Evolutionary conservation across 768 basidiomycete genomes (phyloP), one percentile per base, ranked within the genome.

Genomic region (Mycena metata): DNA sequence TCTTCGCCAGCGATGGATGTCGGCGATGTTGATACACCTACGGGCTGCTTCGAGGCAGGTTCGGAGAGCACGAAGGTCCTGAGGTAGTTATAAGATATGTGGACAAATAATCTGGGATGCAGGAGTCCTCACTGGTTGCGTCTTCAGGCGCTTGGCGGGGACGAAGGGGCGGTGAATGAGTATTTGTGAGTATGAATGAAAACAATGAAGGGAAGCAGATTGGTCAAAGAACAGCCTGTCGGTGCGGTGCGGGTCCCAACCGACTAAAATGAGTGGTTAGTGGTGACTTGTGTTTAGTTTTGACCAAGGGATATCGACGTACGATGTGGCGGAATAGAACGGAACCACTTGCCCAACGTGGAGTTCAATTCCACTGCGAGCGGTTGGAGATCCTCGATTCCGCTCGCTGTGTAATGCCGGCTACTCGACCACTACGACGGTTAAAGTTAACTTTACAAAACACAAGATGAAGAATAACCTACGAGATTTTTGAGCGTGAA

Each of bases 81-180:
- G 23, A 30, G 30, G 30, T 30, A 6, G 30, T 30, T 30, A 30
- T 30, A 6, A 30, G 30, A 30, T 30, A 30, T 30, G 30, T 6
- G 30, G 30, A 30, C 30, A 30, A 30, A 30, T 30, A 30, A 30
- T n/a, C n/a, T n/a, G n/a, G 30, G 30, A 30, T 30, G 30, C 3
- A 3, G 30, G 30, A 30, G 30, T 30, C 30, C 30, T 30, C 30
- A 30, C 30, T 3, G 30, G 6, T 30, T 30, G 30, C 30, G 30
- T 30, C 30, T 30, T 3, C 30, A 30, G 30, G 30, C 30, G 30
- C 6, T 30, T 30, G 30, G 36, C 47, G 9, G 46, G 64, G 39
- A 65, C 59, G 26, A 65, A 65, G 4, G 56, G 64, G 12, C 64
- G 64, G 16, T 66, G 56, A 2, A 66, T 51, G 13, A 52, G 30